Evolutionary conservation across 2,329 filamentous ascomycete genomes (phyloP), one percentile per base, ranked within the genome.

Genomic region (Achaetomium macrosporum): DNA sequence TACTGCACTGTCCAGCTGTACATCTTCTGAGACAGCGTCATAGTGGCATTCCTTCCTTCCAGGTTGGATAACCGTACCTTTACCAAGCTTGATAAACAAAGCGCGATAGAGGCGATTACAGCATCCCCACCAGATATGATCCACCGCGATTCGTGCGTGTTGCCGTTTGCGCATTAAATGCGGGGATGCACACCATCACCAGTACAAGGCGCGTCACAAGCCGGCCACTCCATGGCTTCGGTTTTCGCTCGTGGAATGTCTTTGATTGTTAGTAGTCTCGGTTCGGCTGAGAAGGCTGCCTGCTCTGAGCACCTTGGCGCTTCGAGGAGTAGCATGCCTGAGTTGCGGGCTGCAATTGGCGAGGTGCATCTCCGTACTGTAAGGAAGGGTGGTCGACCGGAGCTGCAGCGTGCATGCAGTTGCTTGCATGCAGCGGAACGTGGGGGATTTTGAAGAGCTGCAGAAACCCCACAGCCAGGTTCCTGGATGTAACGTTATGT

Each of bases 211-310:
- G 46, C 31, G 51, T 47, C 17, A 12, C 42, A 49, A 49, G 51
- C 25, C 51, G 51, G n/a, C 52, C 52, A 54, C 42, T 54, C 52
- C 33, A 54, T 44, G 52, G 39, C 47, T 30, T 13, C 39, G 30
- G 30, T 39, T 36, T 37, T 31, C 25, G 51, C 42, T 42, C 51
- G 46, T 54, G 47, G 15, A 35, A 8, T 17, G 25, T 37, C 42
- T 50, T 37, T 30, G n/a, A 36, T 17, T 29, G 5, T 47, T 37
- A 53, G 41, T 43, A 35, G 42, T 10, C 19, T 33, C 29, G 44
- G 42, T 16, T 25, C 42, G 5, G 16, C 12, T 12, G 20, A 13
- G 35, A 8, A 42, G 29, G 15, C 37, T 15, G 25, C 36, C 36
- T 7, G 15, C 8, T 31, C 47, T 37, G 40, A 35, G 15, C 31